Conservation (phyloP, 1,139 yeast species). For the Yamadazyma siamensis region DNA sequence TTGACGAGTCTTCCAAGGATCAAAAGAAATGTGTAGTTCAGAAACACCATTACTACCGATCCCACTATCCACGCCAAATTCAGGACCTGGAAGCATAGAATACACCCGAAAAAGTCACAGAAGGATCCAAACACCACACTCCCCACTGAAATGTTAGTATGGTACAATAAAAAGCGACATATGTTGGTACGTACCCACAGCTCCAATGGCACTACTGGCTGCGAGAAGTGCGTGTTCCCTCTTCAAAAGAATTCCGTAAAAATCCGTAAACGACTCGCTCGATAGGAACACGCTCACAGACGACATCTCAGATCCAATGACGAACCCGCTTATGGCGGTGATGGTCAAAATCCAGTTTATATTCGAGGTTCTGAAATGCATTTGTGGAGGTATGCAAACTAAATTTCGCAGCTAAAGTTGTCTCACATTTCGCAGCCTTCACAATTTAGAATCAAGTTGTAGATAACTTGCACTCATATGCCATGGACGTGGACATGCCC, state of each 20-base stretch:
- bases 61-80: slow-evolving; percentile 30
- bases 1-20: slow-evolving; percentile 27
- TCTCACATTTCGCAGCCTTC: slow-evolving; percentile 6
- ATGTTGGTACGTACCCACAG: slow-evolving; percentile 10
- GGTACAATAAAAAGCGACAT: neutral
- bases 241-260: slow-evolving; percentile 19
- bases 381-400: too few species aligned
- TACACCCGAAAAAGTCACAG: slow-evolving; percentile 27
- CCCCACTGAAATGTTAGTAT: slow-evolving; percentile 22
- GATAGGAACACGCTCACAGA: slow-evolving; percentile 24
- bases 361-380: slow-evolving; percentile 16
- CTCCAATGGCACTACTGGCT: slow-evolving; percentile 30
- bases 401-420: too few species aligned
- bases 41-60: slow-evolving; percentile 20
- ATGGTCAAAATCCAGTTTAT: slow-evolving; percentile 16
- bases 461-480: neutral
- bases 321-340: slow-evolving; percentile 26
- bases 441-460: neutral
- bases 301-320: slow-evolving; percentile 31
- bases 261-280: slow-evolving; percentile 19
- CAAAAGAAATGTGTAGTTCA: slow-evolving; percentile 23
- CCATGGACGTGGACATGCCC: slow-evolving; percentile 8
- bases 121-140: slow-evolving; percentile 30
- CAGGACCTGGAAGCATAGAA: slow-evolving; percentile 22
- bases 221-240: slow-evolving; percentile 26